A percentile compares a stretch with the other conserved stretches of the same genome.
Conservation (phyloP, 179 eudicot species). For the Vitellaria paradoxa region DNA sequence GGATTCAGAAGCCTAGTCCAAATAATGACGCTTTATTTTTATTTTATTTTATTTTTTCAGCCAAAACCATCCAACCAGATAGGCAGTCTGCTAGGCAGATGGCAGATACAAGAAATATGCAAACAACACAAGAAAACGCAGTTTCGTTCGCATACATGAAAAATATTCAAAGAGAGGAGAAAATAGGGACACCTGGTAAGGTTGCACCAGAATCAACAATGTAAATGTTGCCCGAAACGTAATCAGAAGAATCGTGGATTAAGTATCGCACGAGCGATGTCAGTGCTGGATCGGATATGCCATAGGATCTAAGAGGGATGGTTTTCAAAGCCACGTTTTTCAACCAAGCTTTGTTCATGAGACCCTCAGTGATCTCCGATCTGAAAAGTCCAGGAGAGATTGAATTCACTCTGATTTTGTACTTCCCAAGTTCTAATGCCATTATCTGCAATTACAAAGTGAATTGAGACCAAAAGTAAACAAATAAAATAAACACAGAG, state of each 20-base stretch:
- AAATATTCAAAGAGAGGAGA: conserved; percentile 49
- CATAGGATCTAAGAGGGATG: conserved; percentile 38
- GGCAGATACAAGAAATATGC: no score
- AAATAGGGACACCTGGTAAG: conserved; percentile 65
- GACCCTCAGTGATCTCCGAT: conserved; percentile 55
- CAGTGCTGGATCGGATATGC: conserved; percentile 59
- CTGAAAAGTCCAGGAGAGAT: conserved; percentile 64
- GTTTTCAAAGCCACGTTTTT: conserved; percentile 34
- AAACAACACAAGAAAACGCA: no score
- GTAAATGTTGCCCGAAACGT: conserved; percentile 60
- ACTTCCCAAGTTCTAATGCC: conserved; percentile 63
- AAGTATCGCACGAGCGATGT: conserved; percentile 62
- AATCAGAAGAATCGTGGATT: conserved; percentile 56
- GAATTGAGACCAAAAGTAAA: background rate
- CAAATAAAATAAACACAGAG: no score
- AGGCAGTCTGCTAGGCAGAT: no score
- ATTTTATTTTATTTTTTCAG: no score
- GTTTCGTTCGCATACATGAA: no score
- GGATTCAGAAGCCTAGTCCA: no score
- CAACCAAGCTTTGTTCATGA: conserved; percentile 52
- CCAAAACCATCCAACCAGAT: no score
- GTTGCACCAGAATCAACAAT: conserved; percentile 66
- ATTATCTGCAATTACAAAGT: conserved; percentile 39
- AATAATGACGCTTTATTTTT: no score
- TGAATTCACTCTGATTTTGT: conserved; percentile 58